Conservation (phyloP, 176 grass and related monocot genomes). For the Musa beccarii region DNA sequence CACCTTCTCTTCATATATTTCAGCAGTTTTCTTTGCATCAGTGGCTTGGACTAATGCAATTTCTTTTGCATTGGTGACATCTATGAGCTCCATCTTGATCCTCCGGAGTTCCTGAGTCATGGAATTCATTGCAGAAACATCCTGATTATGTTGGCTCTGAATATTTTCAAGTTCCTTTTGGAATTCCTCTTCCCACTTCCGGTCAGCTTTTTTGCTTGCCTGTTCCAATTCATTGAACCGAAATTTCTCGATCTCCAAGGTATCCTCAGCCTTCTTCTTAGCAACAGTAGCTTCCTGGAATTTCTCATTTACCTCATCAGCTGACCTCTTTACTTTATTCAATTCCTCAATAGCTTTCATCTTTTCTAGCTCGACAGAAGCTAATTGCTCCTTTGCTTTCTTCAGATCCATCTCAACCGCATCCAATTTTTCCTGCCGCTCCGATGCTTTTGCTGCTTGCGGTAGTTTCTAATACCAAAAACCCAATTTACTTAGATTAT, state of each 20-base stretch:
- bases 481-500: background rate
- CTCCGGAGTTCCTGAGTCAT: conserved; percentile 58
- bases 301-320: conserved; percentile 58
- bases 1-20: conserved; percentile 56
- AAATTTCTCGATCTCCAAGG: conserved; percentile 70
- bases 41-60: conserved; percentile 44
- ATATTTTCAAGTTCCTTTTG: conserved; percentile 55
- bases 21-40: conserved; percentile 60
- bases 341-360: conserved; percentile 50
- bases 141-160: conserved; percentile 35
- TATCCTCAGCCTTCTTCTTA: conserved; percentile 68
- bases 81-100: conserved; percentile 40
- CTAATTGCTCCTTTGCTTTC: conserved; percentile 58
- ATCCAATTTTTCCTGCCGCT: conserved; percentile 26
- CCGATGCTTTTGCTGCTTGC: conserved; percentile 22
- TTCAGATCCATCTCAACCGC: conserved; percentile 38
- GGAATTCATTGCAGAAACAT: conserved; percentile 46
- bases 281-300: conserved; percentile 74
- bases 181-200: conserved; percentile 64
- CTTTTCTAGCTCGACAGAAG: conserved; percentile 56
- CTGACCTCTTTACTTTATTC: conserved; percentile 48
- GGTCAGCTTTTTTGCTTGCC: conserved; percentile 44
- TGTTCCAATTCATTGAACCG: conserved; percentile 66
- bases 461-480: conserved; percentile 47
- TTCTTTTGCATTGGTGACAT: conserved; percentile 50